Evolutionary conservation across 768 basidiomycete species (phyloP).

Genomic region (Thelephora aurantiotincta): DNA sequence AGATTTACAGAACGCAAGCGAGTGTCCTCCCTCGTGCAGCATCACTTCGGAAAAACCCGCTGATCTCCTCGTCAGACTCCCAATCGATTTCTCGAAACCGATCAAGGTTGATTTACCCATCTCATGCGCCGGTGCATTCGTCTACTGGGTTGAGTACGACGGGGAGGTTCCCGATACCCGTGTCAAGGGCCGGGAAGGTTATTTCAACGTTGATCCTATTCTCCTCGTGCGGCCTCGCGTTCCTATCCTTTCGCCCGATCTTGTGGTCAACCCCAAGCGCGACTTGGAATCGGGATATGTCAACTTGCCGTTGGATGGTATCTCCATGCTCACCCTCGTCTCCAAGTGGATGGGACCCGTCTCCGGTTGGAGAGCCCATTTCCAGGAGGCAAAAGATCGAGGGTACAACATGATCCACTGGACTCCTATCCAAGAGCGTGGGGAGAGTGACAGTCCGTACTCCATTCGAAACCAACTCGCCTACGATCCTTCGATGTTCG

Average conservation of each 20-base stretch:
- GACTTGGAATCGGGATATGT: slow-evolving; percentile 37
- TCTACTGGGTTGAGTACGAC: slow-evolving; percentile 91
- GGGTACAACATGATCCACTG: slow-evolving; percentile 99
- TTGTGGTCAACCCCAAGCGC: slow-evolving; percentile 36
- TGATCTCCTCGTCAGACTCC: slow-evolving; percentile 37
- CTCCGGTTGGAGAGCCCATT: slow-evolving; percentile 61
- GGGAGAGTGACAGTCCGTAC: slow-evolving; percentile 84
- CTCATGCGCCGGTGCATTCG: slow-evolving; percentile 91
- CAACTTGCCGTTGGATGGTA: slow-evolving; percentile 73
- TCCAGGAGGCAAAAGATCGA: slow-evolving; percentile 70
- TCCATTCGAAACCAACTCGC: slow-evolving; percentile 79
- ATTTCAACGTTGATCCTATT: slow-evolving; percentile 93
- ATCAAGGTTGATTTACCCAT: slow-evolving; percentile 93
- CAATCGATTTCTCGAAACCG: slow-evolving; percentile 77
- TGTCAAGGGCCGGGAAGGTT: slow-evolving; percentile 74
- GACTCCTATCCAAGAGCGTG: slow-evolving; percentile 87
- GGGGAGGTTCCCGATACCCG: slow-evolving; percentile 41
- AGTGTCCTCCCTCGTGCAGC: slow-evolving; percentile 16
- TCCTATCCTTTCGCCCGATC: slow-evolving; percentile 48
- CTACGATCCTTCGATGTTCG: slow-evolving; percentile 71
- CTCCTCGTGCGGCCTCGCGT: slow-evolving; percentile 63
- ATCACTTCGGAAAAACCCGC: background rate
- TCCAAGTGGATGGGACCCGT: slow-evolving; percentile 98
- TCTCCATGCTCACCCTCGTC: slow-evolving; percentile 80
- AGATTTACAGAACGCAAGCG: slow-evolving; percentile 65